Percentiles rank a stretch among this genome's conserved stretches.
These are phyloP conservation scores for Populus tomentosa DNA, from an alignment of 441 rosid genomes.

Conservation along the genomic window DNA sequence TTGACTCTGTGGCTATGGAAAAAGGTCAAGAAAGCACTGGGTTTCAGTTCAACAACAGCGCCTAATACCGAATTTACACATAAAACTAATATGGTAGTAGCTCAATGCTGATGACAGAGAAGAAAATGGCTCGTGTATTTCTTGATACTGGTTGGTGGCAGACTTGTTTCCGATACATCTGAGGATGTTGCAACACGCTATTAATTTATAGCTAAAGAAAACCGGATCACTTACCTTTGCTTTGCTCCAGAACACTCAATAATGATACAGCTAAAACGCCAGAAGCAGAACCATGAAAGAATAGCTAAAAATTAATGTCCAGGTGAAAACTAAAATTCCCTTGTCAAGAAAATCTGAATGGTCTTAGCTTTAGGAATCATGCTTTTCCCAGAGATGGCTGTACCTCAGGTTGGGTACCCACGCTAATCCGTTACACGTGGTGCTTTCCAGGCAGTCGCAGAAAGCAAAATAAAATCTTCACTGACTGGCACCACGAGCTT, in stretches of 20 bases:
- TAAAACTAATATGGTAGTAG: background rate
- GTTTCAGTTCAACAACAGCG: background rate
- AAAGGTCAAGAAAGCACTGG: background rate
- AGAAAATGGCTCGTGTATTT: background rate
- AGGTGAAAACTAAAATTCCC: background rate
- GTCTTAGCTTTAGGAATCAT: conserved; percentile 6
- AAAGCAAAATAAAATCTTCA: conserved; percentile 18
- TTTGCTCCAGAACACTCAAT: background rate
- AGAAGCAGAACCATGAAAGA: conserved; percentile 12
- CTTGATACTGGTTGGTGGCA: background rate
- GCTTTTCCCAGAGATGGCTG: conserved; percentile 3
- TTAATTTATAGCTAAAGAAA: conserved; percentile 13
- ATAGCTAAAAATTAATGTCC: conserved; percentile 6
- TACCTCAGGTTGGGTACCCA: conserved; percentile 6
- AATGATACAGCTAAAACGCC: background rate
- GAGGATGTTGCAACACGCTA: conserved; percentile 6
- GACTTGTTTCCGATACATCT: conserved; percentile 4
- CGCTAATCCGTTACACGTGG: conserved; percentile 11
- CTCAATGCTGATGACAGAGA: background rate
- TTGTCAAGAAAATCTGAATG: conserved; percentile 10
- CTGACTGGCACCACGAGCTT: conserved; percentile 42
- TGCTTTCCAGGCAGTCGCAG: conserved; percentile 5
- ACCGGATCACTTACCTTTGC: conserved; percentile 8
- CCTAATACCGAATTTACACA: background rate
- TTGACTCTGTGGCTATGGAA: background rate